Conservation (phyloP, 805 yeast species). For the Candida suzukii region DNA sequence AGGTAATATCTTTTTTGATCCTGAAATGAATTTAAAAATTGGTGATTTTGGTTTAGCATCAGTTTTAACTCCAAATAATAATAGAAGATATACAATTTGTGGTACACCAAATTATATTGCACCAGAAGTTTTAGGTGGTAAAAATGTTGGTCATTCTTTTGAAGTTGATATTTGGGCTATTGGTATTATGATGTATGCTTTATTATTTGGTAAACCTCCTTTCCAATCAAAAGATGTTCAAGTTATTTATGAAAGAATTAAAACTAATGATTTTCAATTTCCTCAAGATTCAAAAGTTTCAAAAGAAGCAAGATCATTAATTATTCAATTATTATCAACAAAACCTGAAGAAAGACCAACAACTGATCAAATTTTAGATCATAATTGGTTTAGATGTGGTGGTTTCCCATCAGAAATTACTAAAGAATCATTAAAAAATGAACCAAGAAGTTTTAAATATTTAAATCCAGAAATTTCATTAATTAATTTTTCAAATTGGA, state of each 20-base stretch:
- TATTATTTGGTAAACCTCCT: slow-evolving; percentile 92
- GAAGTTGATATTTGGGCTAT: slow-evolving; percentile 98
- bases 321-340: slow-evolving; percentile 63
- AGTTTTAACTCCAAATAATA: slow-evolving; percentile 62
- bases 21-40: slow-evolving; percentile 86
- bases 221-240: slow-evolving; percentile 95
- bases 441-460: slow-evolving; percentile 50
- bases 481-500: slow-evolving; percentile 59
- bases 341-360: slow-evolving; percentile 81
- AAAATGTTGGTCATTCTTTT: slow-evolving; percentile 80
- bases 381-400: slow-evolving; percentile 77
- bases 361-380: slow-evolving; percentile 68
- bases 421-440: slow-evolving; percentile 50
- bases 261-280: slow-evolving; percentile 69
- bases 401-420: slow-evolving; percentile 71
- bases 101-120: slow-evolving; percentile 99
- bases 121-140: slow-evolving; percentile 92
- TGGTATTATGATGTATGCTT: slow-evolving; percentile 93
- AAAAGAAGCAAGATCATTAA: slow-evolving; percentile 63
- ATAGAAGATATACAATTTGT: slow-evolving; percentile 87
- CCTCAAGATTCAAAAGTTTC: slow-evolving; percentile 59
- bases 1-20: slow-evolving; percentile 93
- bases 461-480: slow-evolving; percentile 56
- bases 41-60: slow-evolving; percentile 99
- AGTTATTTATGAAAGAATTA: slow-evolving; percentile 86